Conservation (phyloP, 1,284 basidiomycete species). For the Psilocybe mexicana region DNA sequence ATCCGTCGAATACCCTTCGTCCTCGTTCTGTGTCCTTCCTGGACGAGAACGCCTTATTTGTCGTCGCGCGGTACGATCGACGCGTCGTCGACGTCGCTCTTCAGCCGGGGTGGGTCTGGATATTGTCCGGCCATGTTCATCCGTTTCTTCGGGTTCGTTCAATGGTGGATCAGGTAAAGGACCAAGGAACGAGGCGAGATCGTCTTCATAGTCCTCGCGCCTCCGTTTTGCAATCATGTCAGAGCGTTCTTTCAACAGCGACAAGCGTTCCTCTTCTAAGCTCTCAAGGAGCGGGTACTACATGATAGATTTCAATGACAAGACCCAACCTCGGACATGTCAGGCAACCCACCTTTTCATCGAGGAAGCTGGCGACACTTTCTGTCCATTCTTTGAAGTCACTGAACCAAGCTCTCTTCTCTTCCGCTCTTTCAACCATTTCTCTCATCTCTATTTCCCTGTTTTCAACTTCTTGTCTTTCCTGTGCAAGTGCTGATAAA, state of each 20-base stretch:
- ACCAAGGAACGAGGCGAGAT: conserved; percentile 77
- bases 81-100: conserved; percentile 52
- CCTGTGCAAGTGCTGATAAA: conserved; percentile 62
- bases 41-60: conserved; percentile 39
- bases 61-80: conserved; percentile 53
- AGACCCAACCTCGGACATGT: neutral
- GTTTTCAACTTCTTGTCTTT: conserved; percentile 69
- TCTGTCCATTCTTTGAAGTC: conserved; percentile 88
- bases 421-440: conserved; percentile 79
- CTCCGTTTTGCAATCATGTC: conserved; percentile 72
- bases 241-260: conserved; percentile 73
- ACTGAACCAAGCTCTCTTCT: conserved; percentile 85
- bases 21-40: conserved; percentile 38
- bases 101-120: conserved; percentile 47
- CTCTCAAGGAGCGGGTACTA: conserved; percentile 84
- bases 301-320: conserved; percentile 1
- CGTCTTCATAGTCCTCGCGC: conserved; percentile 77
- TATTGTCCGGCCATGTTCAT: conserved; percentile 65
- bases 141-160: conserved; percentile 47
- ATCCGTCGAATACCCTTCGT: conserved; percentile 89
- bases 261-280: conserved; percentile 81
- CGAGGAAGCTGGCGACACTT: conserved; percentile 83
- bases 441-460: conserved; percentile 80
- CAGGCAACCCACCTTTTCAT: conserved; percentile 74
- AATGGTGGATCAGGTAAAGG: conserved; percentile 36